A percentile compares a stretch with the other conserved stretches of the same genome.
phyloP scores from a whole-genome alignment of 352 stramenopile species.

The Globisporangium emineosum region DNA sequence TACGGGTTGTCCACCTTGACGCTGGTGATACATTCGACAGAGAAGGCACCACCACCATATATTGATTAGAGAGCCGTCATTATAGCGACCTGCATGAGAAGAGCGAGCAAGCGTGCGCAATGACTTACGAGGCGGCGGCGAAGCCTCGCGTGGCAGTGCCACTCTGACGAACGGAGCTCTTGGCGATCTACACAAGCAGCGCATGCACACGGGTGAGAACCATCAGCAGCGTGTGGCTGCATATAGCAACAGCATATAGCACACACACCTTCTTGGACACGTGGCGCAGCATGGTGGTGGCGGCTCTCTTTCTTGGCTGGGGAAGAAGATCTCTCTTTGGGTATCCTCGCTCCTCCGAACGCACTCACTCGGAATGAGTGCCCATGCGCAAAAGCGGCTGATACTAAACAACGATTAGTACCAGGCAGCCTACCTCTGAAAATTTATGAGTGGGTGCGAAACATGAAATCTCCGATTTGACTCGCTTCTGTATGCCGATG shows the following conservation, averaged over 20 bases:
- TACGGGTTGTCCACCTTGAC: slow-evolving; percentile 78
- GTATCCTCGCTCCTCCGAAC: too few relatives aligned
- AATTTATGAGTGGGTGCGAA: not conserved
- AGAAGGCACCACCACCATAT: not conserved
- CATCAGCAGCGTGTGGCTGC: too few relatives aligned
- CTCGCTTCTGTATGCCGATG: not conserved
- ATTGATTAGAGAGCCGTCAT: not conserved
- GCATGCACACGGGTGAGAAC: not conserved
- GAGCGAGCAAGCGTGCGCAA: not conserved
- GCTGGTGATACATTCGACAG: slow-evolving; percentile 19
- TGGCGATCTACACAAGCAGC: slow-evolving; percentile 9
- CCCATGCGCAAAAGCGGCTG: not conserved
- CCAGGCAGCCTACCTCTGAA: not conserved
- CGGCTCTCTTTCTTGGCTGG: not conserved
- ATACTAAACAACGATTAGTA: slow-evolving; percentile 15
- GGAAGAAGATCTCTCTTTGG: not conserved
- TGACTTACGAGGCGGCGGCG: slow-evolving; percentile 7
- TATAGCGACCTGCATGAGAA: not conserved
- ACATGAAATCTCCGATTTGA: not conserved
- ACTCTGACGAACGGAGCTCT: slow-evolving; percentile 10
- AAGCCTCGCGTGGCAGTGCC: slow-evolving; percentile 8
- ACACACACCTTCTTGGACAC: slow-evolving; percentile 17
- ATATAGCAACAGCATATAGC: not conserved
- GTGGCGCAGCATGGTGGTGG: slow-evolving; percentile 16
- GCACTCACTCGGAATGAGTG: not conserved